These are phyloP conservation scores for Yarrowia deformans DNA, from an alignment of 805 yeast species.

Conservation along the genomic window DNA sequence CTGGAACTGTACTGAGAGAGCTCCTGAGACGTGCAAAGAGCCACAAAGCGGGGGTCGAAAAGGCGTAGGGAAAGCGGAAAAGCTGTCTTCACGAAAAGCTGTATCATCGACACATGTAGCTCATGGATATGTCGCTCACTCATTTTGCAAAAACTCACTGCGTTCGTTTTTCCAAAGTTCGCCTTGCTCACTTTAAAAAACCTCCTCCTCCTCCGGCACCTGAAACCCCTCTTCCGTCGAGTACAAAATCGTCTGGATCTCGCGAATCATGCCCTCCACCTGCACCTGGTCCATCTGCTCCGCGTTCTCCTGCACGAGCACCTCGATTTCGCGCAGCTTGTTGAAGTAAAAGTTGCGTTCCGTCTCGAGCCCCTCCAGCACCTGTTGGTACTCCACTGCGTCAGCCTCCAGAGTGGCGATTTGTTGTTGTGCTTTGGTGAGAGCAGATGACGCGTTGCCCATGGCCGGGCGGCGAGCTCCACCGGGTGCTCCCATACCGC, in stretches of 20 bases:
- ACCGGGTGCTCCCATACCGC: neutral
- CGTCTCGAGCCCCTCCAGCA: constrained; percentile 68
- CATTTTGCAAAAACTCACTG: neutral
- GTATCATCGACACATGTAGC: no score
- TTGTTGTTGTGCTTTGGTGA: constrained; percentile 56
- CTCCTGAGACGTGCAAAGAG: no score
- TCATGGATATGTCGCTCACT: no score
- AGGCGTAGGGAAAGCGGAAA: no score
- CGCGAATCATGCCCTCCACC: constrained; percentile 55
- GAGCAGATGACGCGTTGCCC: constrained; percentile 39
- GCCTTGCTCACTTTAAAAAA: neutral
- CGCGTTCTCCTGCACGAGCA: constrained; percentile 69
- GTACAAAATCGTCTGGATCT: constrained; percentile 78
- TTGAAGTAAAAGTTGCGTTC: constrained; percentile 92
- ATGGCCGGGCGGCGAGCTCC: no score
- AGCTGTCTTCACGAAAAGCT: no score
- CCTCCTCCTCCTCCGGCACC: constrained; percentile 55
- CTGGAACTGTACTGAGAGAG: no score
- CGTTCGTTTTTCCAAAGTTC: neutral
- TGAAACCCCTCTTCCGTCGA: constrained; percentile 86
- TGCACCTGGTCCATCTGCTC: constrained; percentile 52
- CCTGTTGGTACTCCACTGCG: constrained; percentile 61
- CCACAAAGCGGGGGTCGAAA: no score
- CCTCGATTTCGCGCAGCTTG: constrained; percentile 87
- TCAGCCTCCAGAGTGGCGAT: constrained; percentile 58